Base-by-base conservation (phyloP, 257 asterid species). In the Solanum medicagineum region DNA sequence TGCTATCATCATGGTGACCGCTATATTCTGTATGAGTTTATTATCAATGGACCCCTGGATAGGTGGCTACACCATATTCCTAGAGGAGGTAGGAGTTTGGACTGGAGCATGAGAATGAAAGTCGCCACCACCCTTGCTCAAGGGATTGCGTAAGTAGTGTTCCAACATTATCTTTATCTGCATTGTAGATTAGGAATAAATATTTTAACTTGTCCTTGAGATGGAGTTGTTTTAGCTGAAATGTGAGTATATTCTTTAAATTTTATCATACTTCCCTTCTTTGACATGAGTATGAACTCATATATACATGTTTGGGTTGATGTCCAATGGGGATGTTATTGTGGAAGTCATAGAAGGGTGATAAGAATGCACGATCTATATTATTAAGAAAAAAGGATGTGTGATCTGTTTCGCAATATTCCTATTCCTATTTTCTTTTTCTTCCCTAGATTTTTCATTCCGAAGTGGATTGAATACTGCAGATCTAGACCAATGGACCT, bases 1-100 rank as follows among this genome's bases (percentile, higher is more conserved):
- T 94, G 98, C 86, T 96, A 96, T 88, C 96, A 92, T 89, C 97
- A 94, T 29, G 98, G 98, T 3, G 98, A 94, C 88, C 98, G 99
- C 65, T 94, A 92, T 81, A 96, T 96, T 82, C 95, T 96, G 19
- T 96, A 94, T 12, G 99, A 96, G 91, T 96, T 94, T 87, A 90
- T 94, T 81, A 92, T 87, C 74, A 94, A 92, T 90, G 98, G 99
- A 69, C 99, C 98, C 65, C 86, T 96, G 73, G 98, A 96, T 88
- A 93, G 98, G 88, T 96, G 99, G 99, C 90, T 96, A 55, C 98
- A 96, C 91, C 97, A 96, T 88, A 85, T 93, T 84, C 98, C 98
- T 8, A 92, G 97, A 93, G 98, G 99, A 53, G 98, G 97, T 54
- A 91, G 99, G 89, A 93, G 97, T 36, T 91, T 96, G 92, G 98